Conservation (phyloP, 345 rosid species). For the Salix suchowensis region DNA sequence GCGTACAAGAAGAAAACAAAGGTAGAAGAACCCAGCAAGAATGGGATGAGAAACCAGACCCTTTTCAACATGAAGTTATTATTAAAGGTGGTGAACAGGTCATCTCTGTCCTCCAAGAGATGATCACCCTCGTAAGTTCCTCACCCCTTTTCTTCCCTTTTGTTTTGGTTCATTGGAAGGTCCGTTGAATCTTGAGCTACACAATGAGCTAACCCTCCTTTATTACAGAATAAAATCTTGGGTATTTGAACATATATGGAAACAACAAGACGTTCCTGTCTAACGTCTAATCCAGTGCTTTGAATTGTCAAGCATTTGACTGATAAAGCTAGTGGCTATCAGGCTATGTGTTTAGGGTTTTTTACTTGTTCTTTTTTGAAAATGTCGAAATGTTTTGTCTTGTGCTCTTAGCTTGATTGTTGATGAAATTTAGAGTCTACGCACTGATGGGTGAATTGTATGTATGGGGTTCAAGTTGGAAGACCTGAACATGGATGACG, state of each 20-base stretch:
- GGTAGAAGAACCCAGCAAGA: slow-evolving; percentile 12
- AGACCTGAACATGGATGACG: slow-evolving; percentile 87
- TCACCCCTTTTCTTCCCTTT: not conserved
- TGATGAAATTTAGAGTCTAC: not conserved
- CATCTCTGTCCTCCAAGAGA: slow-evolving; percentile 80
- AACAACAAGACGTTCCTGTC: no score
- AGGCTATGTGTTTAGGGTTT: no score
- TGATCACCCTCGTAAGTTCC: slow-evolving; percentile 63
- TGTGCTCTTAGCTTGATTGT: not conserved
- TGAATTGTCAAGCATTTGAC: not conserved
- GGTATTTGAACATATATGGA: no score
- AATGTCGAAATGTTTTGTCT: not conserved
- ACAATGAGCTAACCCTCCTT: no score
- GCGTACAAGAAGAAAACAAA: slow-evolving; percentile 16
- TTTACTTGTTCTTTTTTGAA: not conserved
- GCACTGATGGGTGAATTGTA: slow-evolving; percentile 4
- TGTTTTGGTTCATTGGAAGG: not conserved
- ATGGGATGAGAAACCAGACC: slow-evolving; percentile 39
- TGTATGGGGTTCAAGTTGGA: slow-evolving; percentile 49
- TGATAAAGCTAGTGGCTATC: not conserved
- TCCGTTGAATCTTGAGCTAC: no score
- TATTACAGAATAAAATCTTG: no score
- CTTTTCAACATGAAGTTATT: slow-evolving; percentile 59
- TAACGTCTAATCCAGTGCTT: no score
- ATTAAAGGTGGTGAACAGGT: slow-evolving; percentile 95